phyloP scores from a whole-genome alignment of 2,329 filamentous ascomycete genomes.

The Aureobasidium lini region DNA sequence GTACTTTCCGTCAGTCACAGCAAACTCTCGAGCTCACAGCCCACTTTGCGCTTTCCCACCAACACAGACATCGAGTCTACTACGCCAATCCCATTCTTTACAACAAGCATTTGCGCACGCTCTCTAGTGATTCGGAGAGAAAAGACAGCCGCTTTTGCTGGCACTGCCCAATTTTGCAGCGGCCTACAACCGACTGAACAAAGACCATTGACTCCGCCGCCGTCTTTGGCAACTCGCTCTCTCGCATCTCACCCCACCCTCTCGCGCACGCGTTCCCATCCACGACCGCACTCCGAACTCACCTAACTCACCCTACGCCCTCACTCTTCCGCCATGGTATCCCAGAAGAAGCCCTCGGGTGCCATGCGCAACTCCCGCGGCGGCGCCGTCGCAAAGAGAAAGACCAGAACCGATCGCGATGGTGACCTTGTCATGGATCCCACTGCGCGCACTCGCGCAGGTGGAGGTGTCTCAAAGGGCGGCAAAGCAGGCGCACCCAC shows the following conservation, averaged over 20 bases:
- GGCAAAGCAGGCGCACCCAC: neutral
- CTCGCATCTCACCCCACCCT: neutral
- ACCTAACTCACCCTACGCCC: neutral
- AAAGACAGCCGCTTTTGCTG: neutral
- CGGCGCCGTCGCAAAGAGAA: constrained; percentile 18
- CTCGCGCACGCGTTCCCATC: neutral
- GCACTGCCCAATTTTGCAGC: neutral
- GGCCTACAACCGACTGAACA: neutral
- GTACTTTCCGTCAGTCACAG: constrained; percentile 1
- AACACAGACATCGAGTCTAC: neutral
- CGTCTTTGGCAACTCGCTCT: constrained; percentile 8
- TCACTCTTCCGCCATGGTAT: constrained; percentile 1
- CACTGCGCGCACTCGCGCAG: constrained; percentile 27
- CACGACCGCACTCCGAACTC: neutral
- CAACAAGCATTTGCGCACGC: neutral
- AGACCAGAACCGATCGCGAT: constrained; percentile 44
- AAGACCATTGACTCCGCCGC: neutral
- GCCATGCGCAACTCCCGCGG: constrained; percentile 6
- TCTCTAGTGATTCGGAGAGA: neutral
- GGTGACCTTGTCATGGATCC: constrained; percentile 55
- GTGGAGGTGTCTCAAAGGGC: constrained; percentile 23
- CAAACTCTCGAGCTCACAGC: neutral
- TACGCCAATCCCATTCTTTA: neutral
- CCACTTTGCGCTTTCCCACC: neutral
- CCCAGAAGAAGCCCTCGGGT: constrained; percentile 5